Base-by-base conservation (phyloP, 1,284 basidiomycete genomes). In the Cutaneotrichosporon cavernicola region DNA sequence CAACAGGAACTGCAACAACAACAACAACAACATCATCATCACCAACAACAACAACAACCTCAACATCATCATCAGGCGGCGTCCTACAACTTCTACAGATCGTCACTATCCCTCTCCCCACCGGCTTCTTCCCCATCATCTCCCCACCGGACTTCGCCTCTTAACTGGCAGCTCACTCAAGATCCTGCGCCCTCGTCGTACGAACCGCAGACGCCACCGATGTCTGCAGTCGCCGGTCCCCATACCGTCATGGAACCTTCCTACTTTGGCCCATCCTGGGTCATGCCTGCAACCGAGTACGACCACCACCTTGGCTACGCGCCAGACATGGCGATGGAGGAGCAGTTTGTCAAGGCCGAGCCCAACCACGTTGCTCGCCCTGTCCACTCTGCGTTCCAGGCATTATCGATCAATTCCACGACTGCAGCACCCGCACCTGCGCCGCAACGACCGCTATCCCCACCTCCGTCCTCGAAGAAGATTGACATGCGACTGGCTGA, bases 401-500 rank as follows among this genome's bases (percentile, higher is more conserved):
- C 66, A 30, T 30, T 68, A 26, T 63, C 66, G 2, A 43, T 68
- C 32, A 55, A 56, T 46, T 18, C 49, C 26, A 16, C 51, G 6
- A 22, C 49, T 6, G 10, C 49, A 8, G 49, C 49, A 30, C 11
- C 22, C 9, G 32, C 34, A 21, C 49, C 58, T 14, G 31, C 50
- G 4, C 21, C 38, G n/a, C 21, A 16, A n/a, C 58, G 38, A 8
- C 51, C 52, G 4, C 62, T 56, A 11, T 62, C 66, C 13, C 64
- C 66, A 26, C 66, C 66, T 2, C 59, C 64, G 1, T 63, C 43
- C 43, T 46, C 64, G 2, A 68, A 64, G 50, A 62, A 62, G 61
- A 71, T 73, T 69, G 73, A 77, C 58, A 79, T 79, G 77, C 68
- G 72, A 40, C 73, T 79, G 67, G 76, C 77, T 5, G 55, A 66